Evolutionary conservation across 352 stramenopile genomes (phyloP), one percentile per base, ranked within the genome.

Genomic region (Phytophthora agathidicida): DNA sequence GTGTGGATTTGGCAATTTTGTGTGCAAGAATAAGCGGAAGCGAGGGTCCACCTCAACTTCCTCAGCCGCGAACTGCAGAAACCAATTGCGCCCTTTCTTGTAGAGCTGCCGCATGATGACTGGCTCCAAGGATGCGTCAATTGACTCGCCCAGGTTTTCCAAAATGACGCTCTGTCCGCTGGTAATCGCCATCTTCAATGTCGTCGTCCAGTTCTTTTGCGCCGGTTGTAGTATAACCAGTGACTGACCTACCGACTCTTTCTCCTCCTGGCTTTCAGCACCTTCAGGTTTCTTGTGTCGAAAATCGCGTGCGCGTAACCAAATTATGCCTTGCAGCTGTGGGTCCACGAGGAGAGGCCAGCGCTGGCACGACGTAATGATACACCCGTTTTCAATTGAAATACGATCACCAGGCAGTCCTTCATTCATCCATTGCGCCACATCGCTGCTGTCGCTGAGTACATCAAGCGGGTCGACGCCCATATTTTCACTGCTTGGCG

Each of bases 391-490:
- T 53, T 98, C 93, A 11, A 96, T 83, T 8, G 88, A 97, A 11
- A 98, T 97, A 5, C 89, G 77, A 59, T 98, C 91, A 0, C 90
- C 77, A 2, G 91, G 91, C 0, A 98, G 61, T 0, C 87, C 88
- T 75, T 98, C 90, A 49, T 97, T 97, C 84, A 96, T 90, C 93
- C 91, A 98, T 39, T 96, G 80, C 0, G 91, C 93, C 1, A 96
- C 75, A 5, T 90, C 53, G 24, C 85, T 88, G 10, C 87, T 89
- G 45, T 93, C 83, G 26, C 84, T 96, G 0, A 98, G 71, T 43
- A 97, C 88, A 19, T 85, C 68, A 7, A 98, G 67, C 0, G 92
- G 93, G 55, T 98, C 92, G 9, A 97, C 60, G 7, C 46, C 67
- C 22, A 49, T 51, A 27, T 42, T 58, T n/a, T 24, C 37, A 30